phyloP scores from a whole-genome alignment of 2,329 filamentous ascomycete genomes.

The Botrytis paeoniae region DNA sequence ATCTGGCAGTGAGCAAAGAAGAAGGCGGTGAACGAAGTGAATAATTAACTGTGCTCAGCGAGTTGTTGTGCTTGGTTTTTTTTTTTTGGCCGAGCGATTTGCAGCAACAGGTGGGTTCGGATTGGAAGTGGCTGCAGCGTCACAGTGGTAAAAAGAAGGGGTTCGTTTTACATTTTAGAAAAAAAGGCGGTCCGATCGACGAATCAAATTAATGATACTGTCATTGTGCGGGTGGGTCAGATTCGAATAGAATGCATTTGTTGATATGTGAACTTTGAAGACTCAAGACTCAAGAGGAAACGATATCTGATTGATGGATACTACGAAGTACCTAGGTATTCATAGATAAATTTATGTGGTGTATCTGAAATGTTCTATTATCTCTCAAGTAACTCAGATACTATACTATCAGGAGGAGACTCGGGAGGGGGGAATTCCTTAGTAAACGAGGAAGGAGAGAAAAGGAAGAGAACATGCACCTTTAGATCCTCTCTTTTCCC shows the following conservation, averaged over 20 bases:
- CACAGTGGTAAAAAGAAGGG: conserved; percentile 1
- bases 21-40: conserved; percentile 15
- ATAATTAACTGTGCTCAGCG: not conserved
- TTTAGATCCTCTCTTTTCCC: not conserved
- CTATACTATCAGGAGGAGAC: not conserved
- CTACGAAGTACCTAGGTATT: not conserved
- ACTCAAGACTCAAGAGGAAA: not conserved
- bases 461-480: not conserved
- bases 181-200: conserved; percentile 7
- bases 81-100: conserved; percentile 15
- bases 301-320: not conserved
- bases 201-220: conserved; percentile 9
- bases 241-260: not conserved
- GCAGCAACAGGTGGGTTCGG: conserved; percentile 11
- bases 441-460: not conserved
- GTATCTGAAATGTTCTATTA: not conserved
- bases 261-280: not conserved
- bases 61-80: not conserved
- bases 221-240: conserved; percentile 10
- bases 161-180: conserved; percentile 15
- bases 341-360: not conserved
- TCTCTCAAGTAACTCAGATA: not conserved
- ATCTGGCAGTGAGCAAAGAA: conserved; percentile 5
- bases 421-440: not conserved
- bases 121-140: conserved; percentile 10